Percentiles rank a stretch among this genome's conserved stretches.
These are phyloP conservation scores for Pythium aquatile DNA, from an alignment of 352 stramenopile genomes.

Conservation along the genomic window DNA sequence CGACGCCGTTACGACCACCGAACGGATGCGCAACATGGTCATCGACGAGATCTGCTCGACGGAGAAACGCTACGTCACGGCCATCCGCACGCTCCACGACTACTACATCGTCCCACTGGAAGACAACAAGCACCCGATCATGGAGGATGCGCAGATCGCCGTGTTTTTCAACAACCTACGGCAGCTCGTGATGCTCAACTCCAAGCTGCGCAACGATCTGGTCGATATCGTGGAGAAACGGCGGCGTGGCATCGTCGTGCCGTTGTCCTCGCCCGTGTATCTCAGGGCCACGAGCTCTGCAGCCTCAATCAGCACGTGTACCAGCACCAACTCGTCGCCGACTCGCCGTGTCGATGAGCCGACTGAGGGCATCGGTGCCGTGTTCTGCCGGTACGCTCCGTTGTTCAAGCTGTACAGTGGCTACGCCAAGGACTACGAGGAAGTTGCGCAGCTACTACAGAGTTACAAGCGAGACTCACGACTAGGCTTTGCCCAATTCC, in stretches of 20 bases:
- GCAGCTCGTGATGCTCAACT: conserved; percentile 84
- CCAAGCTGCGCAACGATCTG: conserved; percentile 75
- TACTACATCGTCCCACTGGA: conserved; percentile 81
- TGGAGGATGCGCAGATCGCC: conserved; percentile 81
- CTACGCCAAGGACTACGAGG: conserved; percentile 84
- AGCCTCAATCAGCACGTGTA: conserved; percentile 6
- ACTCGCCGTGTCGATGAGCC: conserved; percentile 12
- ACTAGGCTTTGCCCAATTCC: conserved; percentile 49
- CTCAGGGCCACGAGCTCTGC: conserved; percentile 10
- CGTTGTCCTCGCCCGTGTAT: conserved; percentile 22
- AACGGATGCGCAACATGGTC: conserved; percentile 44
- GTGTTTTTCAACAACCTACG: conserved; percentile 87
- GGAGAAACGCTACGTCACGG: conserved; percentile 72
- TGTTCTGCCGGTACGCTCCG: conserved; percentile 80
- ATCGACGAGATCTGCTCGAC: conserved; percentile 82
- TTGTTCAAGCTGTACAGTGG: conserved; percentile 83
- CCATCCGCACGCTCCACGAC: conserved; percentile 75
- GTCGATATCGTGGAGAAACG: conserved; percentile 51
- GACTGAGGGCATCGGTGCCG: conserved; percentile 53
- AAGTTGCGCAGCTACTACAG: conserved; percentile 59
- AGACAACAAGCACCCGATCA: conserved; percentile 74
- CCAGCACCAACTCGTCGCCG: conserved; percentile 16
- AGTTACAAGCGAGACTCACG: conserved; percentile 52
- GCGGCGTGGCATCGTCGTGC: conserved; percentile 9
- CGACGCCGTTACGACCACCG: conserved; percentile 18